Percentiles rank a stretch among this genome's conserved stretches.
phyloP scores from a whole-genome alignment of 2,329 filamentous ascomycete species.

The Dryadomyces quercus-mongolicae region DNA sequence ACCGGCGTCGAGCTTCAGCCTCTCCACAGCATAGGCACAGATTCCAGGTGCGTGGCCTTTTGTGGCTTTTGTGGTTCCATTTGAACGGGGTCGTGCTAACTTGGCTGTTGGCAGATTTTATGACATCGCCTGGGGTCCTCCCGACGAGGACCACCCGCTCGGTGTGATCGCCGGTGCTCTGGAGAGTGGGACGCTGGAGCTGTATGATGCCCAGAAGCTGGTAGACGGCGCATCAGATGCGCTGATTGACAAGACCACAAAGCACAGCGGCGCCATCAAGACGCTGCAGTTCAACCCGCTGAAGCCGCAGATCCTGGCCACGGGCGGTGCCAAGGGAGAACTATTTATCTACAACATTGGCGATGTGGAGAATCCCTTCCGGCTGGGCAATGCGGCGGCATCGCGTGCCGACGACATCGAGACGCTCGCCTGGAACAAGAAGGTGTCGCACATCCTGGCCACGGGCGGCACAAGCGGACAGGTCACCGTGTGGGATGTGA shows the following conservation, averaged over 20 bases:
- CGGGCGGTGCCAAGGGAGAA: conserved; percentile 88
- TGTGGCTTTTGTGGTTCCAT: no score
- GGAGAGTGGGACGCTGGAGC: conserved; percentile 83
- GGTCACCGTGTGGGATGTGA: conserved; percentile 96
- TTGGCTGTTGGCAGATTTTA: conserved; percentile 63
- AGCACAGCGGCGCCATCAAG: conserved; percentile 89
- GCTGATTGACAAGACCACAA: conserved; percentile 74
- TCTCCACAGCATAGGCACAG: conserved; percentile 69
- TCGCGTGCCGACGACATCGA: conserved; percentile 92
- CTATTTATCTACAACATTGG: conserved; percentile 92
- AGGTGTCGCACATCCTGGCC: conserved; percentile 90
- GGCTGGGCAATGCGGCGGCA: conserved; percentile 66
- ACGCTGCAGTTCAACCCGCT: conserved; percentile 93
- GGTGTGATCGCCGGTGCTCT: conserved; percentile 92
- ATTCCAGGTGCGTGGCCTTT: conserved; percentile 58
- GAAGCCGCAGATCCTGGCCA: conserved; percentile 81
- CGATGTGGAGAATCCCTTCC: conserved; percentile 77
- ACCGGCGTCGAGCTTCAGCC: conserved; percentile 77
- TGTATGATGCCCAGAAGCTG: conserved; percentile 78
- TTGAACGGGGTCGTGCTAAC: conserved; percentile 7
- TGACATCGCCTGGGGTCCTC: conserved; percentile 87
- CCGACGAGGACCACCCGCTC: conserved; percentile 63
- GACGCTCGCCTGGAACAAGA: conserved; percentile 96
- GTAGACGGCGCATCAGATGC: conserved; percentile 51
- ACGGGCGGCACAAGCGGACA: conserved; percentile 90